A percentile compares a stretch with the other conserved stretches of the same genome.
Conservation (phyloP, 1,284 basidiomycete species). For the Cerioporus squamosus region DNA sequence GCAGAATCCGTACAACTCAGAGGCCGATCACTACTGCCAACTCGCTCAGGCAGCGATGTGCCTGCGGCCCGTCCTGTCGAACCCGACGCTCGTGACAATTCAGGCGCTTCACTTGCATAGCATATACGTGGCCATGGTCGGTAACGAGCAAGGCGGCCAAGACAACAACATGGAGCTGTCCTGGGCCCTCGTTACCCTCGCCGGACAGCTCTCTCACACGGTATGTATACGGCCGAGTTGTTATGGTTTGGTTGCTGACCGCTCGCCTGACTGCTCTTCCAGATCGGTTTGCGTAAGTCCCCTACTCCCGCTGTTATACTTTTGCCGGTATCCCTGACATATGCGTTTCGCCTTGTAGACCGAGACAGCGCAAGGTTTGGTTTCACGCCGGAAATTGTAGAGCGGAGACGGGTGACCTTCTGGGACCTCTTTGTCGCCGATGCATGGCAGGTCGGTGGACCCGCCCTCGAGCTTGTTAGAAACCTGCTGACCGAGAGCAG, state of each 20-base stretch:
- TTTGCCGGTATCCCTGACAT: background rate
- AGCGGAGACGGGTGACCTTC: constrained; percentile 45
- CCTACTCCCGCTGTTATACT: background rate
- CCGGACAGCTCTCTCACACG: constrained; percentile 38
- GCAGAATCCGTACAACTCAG: constrained; percentile 57
- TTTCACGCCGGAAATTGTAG: constrained; percentile 36
- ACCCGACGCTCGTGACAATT: constrained; percentile 43
- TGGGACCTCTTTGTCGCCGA: constrained; percentile 48
- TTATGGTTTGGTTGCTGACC: background rate
- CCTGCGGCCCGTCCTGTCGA: constrained; percentile 39
- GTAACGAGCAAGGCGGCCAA: constrained; percentile 55
- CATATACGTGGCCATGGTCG: constrained; percentile 58
- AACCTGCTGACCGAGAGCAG: constrained; percentile 47
- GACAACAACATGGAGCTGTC: constrained; percentile 43
- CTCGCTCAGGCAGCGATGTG: constrained; percentile 48
- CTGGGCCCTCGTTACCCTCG: constrained; percentile 39
- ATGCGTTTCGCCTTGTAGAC: constrained; percentile 34
- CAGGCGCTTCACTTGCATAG: constrained; percentile 60
- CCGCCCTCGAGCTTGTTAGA: background rate
- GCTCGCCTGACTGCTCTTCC: background rate
- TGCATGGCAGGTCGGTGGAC: constrained; percentile 34
- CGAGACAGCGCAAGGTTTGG: constrained; percentile 49
- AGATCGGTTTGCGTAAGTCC: constrained; percentile 39
- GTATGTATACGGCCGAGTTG: constrained; percentile 29
- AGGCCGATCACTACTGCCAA: constrained; percentile 63